Base-by-base conservation (phyloP, 2,329 filamentous ascomycete species). In the Malbranchea cinnamomea region DNA sequence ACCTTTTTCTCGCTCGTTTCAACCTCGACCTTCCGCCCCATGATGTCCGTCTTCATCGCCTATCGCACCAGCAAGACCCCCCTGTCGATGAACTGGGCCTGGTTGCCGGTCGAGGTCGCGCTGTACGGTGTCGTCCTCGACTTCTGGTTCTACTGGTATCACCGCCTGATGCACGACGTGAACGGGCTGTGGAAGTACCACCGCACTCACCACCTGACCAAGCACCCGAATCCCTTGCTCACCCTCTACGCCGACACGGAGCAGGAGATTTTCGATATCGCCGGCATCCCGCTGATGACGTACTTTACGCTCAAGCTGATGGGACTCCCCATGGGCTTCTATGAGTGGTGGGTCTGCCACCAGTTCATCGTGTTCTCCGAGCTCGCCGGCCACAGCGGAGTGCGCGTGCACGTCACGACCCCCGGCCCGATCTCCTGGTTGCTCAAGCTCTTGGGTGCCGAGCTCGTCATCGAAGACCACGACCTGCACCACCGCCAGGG, bases 341-440 rank as follows among this genome's bases (percentile, higher is more conserved):
- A 62, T 28, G 58, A 61, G 23, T 59, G 54, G 56, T 63, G 58
- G 58, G 37, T 63, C 11, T 62, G 58, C 38, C 53, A 60, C 30
- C 47, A 57, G 30, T 63, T 59, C 29, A 44, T 63, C 17, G 45
- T 57, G 8, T 62, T 51, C 39, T 41, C 54, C 9, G 57, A 60
- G 33, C 29, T 58, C 3, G 40, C 43, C 13, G 56, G 56, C 4
- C 56, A 60, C 26, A 54, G 47, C 15, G 56, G 56, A n/a, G n/a
- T n/a, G n/a, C n/a, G n/a, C n/a, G n/a, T n/a, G n/a, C n/a, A n/a
- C n/a, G n/a, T n/a, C n/a, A n/a, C n/a, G n/a, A n/a, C n/a, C n/a
- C n/a, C n/a, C n/a, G n/a, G n/a, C n/a, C n/a, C n/a, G n/a, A n/a
- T n/a, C n/a, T n/a, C n/a, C n/a, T n/a, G n/a, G n/a, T n/a, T n/a